These are phyloP conservation scores for Metschnikowia lunata DNA, from an alignment of 805 yeast genomes.

Conservation along the genomic window DNA sequence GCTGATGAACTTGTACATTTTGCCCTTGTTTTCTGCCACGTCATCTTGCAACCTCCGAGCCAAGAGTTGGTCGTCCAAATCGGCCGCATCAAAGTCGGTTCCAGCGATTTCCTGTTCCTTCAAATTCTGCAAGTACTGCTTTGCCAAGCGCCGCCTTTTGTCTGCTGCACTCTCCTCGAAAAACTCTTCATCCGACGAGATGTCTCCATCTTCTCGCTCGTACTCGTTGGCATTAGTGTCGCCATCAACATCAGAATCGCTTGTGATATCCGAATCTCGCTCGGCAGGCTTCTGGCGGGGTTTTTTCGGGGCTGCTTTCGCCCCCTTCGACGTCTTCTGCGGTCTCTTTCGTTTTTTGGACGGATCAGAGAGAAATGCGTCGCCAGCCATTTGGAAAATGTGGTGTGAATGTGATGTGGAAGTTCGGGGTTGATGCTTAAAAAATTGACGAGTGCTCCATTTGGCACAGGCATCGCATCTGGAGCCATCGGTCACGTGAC, in stretches of 20 bases:
- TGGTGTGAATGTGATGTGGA: too few species aligned
- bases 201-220: constrained; percentile 20
- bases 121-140: constrained; percentile 80
- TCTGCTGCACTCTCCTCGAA: constrained; percentile 82
- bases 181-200: constrained; percentile 69
- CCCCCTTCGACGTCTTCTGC: constrained; percentile 15
- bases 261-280: constrained; percentile 52
- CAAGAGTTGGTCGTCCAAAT: constrained; percentile 81
- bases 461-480: too few species aligned
- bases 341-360: constrained; percentile 46
- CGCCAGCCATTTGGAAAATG: constrained; percentile 42
- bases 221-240: constrained; percentile 20
- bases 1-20: constrained; percentile 65
- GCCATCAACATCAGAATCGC: constrained; percentile 27
- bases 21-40: constrained; percentile 86
- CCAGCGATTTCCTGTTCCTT: constrained; percentile 49
- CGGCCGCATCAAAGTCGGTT: constrained; percentile 80
- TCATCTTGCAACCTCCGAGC: constrained; percentile 78
- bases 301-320: constrained; percentile 16
- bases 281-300: constrained; percentile 6
- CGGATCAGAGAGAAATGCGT: constrained; percentile 62
- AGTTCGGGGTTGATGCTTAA: too few species aligned
- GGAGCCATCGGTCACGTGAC: too few species aligned
- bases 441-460: too few species aligned
- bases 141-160: constrained; percentile 88